Percentiles rank a stretch among this genome's conserved stretches.
phyloP scores from a whole-genome alignment of 306 rosid genomes.

The Erythrophleum fordii region DNA sequence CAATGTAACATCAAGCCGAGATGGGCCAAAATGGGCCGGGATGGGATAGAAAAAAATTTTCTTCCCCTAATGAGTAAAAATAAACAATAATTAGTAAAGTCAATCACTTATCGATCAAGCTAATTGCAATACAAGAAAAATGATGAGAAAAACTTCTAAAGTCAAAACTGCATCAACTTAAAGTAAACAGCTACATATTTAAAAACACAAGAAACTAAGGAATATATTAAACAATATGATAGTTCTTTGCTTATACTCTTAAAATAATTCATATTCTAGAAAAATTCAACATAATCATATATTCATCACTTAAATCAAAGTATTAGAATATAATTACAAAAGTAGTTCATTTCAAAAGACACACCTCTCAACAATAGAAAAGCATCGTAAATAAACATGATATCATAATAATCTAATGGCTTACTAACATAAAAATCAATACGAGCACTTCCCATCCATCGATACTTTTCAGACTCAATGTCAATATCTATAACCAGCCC shows the following conservation, averaged over 20 bases:
- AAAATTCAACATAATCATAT: background rate
- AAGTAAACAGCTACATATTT: conserved; percentile 7
- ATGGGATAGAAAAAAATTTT: too few relatives aligned
- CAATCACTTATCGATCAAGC: conserved; percentile 22
- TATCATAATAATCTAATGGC: conserved; percentile 16
- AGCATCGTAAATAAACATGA: conserved; percentile 18
- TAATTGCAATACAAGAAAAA: conserved; percentile 13
- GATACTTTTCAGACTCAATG: conserved; percentile 92
- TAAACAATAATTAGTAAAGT: conserved; percentile 18
- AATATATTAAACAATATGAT: background rate
- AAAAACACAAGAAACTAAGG: conserved; percentile 32
- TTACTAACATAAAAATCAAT: conserved; percentile 82
- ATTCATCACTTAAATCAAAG: conserved; percentile 4
- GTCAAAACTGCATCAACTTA: conserved; percentile 30
- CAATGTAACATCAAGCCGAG: too few relatives aligned
- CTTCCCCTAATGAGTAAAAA: conserved; percentile 22
- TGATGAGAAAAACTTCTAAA: background rate
- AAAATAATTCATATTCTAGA: background rate
- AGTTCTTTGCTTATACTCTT: background rate
- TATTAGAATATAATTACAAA: conserved; percentile 5
- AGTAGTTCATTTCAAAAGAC: conserved; percentile 22
- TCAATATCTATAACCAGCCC: conserved; percentile 94
- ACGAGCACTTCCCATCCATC: conserved; percentile 99
- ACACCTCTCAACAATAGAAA: conserved; percentile 24
- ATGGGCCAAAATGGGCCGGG: too few relatives aligned